Conservation (phyloP, 768 basidiomycete genomes). For the Calocera viscosa region DNA sequence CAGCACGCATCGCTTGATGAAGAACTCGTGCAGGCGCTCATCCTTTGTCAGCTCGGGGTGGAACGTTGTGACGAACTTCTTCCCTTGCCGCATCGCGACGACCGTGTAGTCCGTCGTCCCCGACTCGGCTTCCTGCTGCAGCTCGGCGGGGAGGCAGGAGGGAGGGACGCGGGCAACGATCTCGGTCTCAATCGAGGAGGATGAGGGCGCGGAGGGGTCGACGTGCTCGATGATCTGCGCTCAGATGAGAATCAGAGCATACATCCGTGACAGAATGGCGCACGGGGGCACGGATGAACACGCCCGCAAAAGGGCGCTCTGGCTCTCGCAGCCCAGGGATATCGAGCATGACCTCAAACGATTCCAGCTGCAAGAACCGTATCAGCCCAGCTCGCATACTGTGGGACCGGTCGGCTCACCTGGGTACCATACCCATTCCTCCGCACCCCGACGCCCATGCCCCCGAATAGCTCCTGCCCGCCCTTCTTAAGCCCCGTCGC, state of each 20-base stretch:
- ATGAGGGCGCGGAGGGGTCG: constrained; percentile 31
- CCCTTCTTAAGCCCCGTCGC: constrained; percentile 67
- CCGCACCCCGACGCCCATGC: constrained; percentile 63
- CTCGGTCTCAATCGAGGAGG: constrained; percentile 40
- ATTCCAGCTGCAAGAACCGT: constrained; percentile 51
- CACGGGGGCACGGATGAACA: constrained; percentile 89
- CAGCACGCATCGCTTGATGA: constrained; percentile 59
- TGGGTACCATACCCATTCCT: constrained; percentile 93
- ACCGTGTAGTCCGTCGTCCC: constrained; percentile 46
- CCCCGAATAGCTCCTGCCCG: constrained; percentile 75
- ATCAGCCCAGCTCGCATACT: background rate
- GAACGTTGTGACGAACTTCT: constrained; percentile 76
- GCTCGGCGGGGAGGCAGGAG: constrained; percentile 33
- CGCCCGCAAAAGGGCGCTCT: constrained; percentile 53
- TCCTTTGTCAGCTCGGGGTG: constrained; percentile 89
- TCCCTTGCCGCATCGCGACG: constrained; percentile 77
- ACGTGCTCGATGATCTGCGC: constrained; percentile 52
- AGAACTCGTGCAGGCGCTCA: constrained; percentile 82
- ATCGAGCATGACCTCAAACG: constrained; percentile 68
- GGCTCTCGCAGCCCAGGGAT: constrained; percentile 52
- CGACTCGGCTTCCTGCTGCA: constrained; percentile 13
- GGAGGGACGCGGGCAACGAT: constrained; percentile 58
- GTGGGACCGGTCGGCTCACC: constrained; percentile 36
- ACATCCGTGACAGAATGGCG: constrained; percentile 7
- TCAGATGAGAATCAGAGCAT: background rate